These are phyloP conservation scores for Lindgomyces ingoldianus DNA, from an alignment of 495 filamentous ascomycete genomes.

Conservation along the genomic window DNA sequence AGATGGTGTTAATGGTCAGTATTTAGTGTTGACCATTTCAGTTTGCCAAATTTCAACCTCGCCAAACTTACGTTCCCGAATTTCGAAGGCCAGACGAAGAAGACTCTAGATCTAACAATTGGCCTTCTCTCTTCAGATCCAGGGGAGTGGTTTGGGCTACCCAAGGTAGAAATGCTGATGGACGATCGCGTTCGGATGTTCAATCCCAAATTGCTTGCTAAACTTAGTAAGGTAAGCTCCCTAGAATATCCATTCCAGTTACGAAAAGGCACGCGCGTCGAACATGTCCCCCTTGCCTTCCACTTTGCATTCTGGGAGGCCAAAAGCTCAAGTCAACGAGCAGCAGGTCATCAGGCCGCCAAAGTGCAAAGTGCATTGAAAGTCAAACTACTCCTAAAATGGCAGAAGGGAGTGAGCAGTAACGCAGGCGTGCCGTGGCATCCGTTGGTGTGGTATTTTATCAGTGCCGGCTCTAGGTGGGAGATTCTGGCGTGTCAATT, in stretches of 20 bases:
- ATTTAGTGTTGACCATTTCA: not conserved
- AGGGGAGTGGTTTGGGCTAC: not conserved
- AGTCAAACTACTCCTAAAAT: not conserved
- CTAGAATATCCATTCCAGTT: not conserved
- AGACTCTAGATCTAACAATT: not conserved
- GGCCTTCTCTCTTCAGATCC: not conserved
- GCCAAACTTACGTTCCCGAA: not conserved
- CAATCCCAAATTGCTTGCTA: not conserved
- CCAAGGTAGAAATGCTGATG: not conserved
- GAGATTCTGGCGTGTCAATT: not conserved
- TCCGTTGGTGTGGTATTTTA: not conserved
- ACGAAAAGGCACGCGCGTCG: not conserved
- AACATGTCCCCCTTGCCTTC: not conserved
- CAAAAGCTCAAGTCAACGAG: no score
- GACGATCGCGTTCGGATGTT: not conserved
- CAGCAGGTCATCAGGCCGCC: not conserved
- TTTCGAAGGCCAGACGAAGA: not conserved
- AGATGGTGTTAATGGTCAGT: not conserved
- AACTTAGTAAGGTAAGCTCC: not conserved
- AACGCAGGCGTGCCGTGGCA: not conserved
- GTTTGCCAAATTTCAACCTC: not conserved
- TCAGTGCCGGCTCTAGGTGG: not conserved
- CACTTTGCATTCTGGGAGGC: not conserved
- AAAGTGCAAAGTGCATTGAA: not conserved
- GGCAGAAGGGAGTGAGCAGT: not conserved